These are phyloP conservation scores for Diaporthe citriasiana DNA, from an alignment of 2,329 filamentous ascomycete genomes.

Conservation along the genomic window DNA sequence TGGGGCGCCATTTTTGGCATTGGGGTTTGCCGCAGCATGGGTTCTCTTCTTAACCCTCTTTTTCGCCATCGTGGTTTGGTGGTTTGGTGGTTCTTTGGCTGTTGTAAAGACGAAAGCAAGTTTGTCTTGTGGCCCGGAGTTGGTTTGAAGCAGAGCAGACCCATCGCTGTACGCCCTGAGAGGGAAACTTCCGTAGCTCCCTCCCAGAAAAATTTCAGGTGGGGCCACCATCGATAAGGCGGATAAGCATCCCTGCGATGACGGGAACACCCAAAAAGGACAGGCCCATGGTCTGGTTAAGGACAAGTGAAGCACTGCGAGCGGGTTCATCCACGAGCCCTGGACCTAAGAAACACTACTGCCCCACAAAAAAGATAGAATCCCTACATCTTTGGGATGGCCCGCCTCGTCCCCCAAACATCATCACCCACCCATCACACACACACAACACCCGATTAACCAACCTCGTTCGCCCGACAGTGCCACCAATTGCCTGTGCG, in stretches of 20 bases:
- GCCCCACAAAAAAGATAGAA: constrained; percentile 27
- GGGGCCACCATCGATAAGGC: constrained; percentile 55
- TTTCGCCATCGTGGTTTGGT: constrained; percentile 76
- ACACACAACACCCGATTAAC: not conserved
- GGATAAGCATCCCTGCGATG: constrained; percentile 37
- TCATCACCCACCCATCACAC: not conserved
- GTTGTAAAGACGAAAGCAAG: constrained; percentile 36
- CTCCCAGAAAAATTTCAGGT: constrained; percentile 52
- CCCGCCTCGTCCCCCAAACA: not conserved
- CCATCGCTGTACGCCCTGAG: not conserved
- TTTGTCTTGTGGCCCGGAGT: not conserved
- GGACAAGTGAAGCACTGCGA: not conserved
- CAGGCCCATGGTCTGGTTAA: not conserved
- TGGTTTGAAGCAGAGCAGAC: not conserved
- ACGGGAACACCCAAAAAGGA: not conserved
- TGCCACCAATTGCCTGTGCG: not conserved
- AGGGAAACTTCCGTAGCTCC: not conserved
- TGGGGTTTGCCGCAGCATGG: constrained; percentile 77
- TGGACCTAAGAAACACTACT: not conserved
- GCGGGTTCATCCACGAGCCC: not conserved
- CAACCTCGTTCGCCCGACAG: not conserved
- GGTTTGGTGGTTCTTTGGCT: not conserved
- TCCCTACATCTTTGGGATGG: not conserved
- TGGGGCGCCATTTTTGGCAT: constrained; percentile 63
- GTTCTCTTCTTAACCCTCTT: constrained; percentile 90